Conservation (phyloP, 2,329 filamentous ascomycete genomes). For the Ceratocystis cubensis region DNA sequence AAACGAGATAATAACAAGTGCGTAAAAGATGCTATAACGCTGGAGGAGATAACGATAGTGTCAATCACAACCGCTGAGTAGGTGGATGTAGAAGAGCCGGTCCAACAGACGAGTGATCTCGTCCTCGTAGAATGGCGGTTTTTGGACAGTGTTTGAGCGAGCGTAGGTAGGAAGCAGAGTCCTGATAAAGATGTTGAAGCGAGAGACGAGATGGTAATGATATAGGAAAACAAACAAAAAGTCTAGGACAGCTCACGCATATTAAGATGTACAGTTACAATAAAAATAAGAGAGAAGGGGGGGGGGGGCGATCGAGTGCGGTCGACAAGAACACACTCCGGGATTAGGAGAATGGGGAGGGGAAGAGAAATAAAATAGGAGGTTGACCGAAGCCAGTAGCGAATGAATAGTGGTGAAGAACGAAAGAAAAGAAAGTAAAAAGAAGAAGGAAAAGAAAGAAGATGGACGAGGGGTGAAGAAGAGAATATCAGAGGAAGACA, state of each 20-base stretch:
- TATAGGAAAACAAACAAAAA: neutral
- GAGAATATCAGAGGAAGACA: constrained; percentile 16
- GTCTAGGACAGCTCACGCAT: constrained; percentile 4
- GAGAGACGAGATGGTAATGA: constrained; percentile 3
- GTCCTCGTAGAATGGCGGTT: neutral
- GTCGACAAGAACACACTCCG: neutral
- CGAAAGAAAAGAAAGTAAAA: constrained; percentile 16
- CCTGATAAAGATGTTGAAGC: constrained; percentile 4
- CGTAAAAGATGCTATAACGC: neutral
- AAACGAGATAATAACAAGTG: neutral
- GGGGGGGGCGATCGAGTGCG: neutral
- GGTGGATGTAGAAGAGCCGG: neutral
- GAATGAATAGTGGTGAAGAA: constrained; percentile 17
- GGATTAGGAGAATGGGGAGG: neutral
- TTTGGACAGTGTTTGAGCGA: neutral
- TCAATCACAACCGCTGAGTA: neutral
- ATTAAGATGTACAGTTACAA: constrained; percentile 9
- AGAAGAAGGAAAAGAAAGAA: constrained; percentile 12
- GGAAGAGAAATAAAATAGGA: constrained; percentile 5
- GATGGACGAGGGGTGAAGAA: neutral
- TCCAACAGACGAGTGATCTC: neutral
- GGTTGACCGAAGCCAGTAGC: constrained; percentile 15
- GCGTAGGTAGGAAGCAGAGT: neutral
- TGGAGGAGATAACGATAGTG: neutral
- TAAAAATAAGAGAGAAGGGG: neutral